A percentile compares a stretch with the other conserved stretches of the same genome.
phyloP scores from a whole-genome alignment of 2,329 filamentous ascomycete genomes.

The Pseudonectria foliicola region DNA sequence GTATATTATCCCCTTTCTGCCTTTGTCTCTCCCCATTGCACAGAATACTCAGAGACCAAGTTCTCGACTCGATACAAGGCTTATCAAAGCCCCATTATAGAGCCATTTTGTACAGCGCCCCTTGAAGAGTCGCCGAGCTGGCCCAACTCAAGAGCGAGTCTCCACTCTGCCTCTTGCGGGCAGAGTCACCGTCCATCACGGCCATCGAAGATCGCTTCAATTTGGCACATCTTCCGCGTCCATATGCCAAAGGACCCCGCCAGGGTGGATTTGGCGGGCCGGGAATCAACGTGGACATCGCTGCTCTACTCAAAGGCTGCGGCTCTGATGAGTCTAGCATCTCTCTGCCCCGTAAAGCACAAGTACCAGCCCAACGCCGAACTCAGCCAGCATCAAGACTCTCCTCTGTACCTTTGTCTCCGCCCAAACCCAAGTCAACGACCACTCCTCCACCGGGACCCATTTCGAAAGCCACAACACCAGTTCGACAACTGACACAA shows the following conservation, averaged over 20 bases:
- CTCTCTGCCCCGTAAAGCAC: constrained; percentile 31
- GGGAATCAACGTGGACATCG: constrained; percentile 88
- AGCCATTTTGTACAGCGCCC: constrained; percentile 8
- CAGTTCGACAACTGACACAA: constrained; percentile 19
- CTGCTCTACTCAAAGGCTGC: constrained; percentile 71
- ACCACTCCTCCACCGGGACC: constrained; percentile 9
- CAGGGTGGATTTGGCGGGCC: constrained; percentile 18
- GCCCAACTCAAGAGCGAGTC: constrained; percentile 36
- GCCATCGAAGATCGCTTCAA: constrained; percentile 22
- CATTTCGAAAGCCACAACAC: constrained; percentile 13
- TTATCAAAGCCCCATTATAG: constrained; percentile 6
- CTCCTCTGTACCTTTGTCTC: constrained; percentile 5
- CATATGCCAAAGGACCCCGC: constrained; percentile 22
- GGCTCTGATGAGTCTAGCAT: constrained; percentile 64
- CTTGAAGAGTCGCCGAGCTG: constrained; percentile 28
- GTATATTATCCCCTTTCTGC: constrained; percentile 1
- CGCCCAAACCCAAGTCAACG: constrained; percentile 1
- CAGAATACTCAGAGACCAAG: constrained; percentile 5
- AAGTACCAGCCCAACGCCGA: constrained; percentile 1
- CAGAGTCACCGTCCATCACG: constrained; percentile 30
- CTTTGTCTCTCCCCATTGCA: not conserved
- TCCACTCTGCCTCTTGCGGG: constrained; percentile 34
- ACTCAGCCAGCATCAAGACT: no score
- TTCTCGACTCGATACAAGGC: constrained; percentile 11
- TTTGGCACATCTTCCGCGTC: constrained; percentile 21